Evolutionary conservation across 495 filamentous ascomycete genomes (phyloP).

Genomic region (Delitschia confertaspora): DNA sequence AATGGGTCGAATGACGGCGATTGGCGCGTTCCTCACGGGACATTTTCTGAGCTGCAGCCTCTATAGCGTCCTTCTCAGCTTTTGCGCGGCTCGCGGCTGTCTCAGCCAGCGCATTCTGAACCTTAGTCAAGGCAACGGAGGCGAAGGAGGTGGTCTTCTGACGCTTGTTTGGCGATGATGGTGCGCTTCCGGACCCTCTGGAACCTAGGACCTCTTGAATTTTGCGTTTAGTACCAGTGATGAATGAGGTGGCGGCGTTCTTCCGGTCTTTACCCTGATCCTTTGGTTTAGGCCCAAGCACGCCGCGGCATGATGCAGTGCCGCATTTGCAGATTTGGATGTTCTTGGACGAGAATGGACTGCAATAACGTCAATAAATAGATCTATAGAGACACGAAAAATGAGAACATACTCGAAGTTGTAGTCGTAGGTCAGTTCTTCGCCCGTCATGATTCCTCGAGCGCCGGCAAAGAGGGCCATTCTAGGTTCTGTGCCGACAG

Average conservation of each 20-base stretch:
- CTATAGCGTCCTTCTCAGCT: constrained; percentile 8
- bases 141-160: constrained; percentile 16
- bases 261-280: constrained; percentile 5
- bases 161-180: constrained; percentile 9
- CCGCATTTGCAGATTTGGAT: constrained; percentile 39
- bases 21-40: constrained; percentile 19
- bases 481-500: constrained; percentile 84
- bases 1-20: too few species aligned
- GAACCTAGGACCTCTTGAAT: constrained; percentile 16
- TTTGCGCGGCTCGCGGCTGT: constrained; percentile 4
- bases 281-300: constrained; percentile 34
- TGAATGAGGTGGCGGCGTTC: constrained; percentile 6
- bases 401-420: constrained; percentile 68
- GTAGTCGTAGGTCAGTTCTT: constrained; percentile 98
- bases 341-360: constrained; percentile 36
- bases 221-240: constrained; percentile 25
- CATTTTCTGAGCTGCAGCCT: constrained; percentile 7
- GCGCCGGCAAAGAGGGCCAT: constrained; percentile 97
- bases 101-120: constrained; percentile 14
- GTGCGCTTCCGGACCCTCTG: constrained; percentile 5
- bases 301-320: constrained; percentile 38
- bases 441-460: constrained; percentile 77
- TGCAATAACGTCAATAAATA: constrained; percentile 8
- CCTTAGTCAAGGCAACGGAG: constrained; percentile 12
- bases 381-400: not conserved